phyloP scores from a whole-genome alignment of 2,329 filamentous ascomycete species.

The Lachnellula arida region DNA sequence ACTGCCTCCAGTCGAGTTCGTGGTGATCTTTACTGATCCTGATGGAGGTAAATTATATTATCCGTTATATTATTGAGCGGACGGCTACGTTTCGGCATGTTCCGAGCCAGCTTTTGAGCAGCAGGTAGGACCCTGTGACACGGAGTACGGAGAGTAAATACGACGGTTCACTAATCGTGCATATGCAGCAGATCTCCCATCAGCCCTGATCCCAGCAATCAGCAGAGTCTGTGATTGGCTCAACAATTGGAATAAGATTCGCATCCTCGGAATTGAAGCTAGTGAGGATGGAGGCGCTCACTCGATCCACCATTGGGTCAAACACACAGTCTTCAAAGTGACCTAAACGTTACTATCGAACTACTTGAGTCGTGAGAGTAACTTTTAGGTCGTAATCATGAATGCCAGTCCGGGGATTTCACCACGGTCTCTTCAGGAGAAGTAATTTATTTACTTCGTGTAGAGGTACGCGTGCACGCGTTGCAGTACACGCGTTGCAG shows the following conservation, averaged over 20 bases:
- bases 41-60: not conserved
- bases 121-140: not conserved
- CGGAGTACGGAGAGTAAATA: not conserved
- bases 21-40: not conserved
- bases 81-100: not conserved
- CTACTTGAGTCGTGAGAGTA: too few relatives aligned
- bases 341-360: too few relatives aligned
- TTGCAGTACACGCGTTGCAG: too few relatives aligned
- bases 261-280: too few relatives aligned
- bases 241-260: too few relatives aligned
- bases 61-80: not conserved
- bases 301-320: not conserved
- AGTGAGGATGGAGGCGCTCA: too few relatives aligned
- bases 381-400: too few relatives aligned
- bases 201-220: slow-evolving; percentile 1
- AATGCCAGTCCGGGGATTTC: too few relatives aligned
- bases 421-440: too few relatives aligned
- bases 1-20: not conserved
- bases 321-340: not conserved
- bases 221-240: not conserved
- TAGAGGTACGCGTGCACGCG: too few relatives aligned
- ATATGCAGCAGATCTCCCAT: slow-evolving; percentile 10
- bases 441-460: too few relatives aligned
- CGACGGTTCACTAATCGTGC: slow-evolving; percentile 6
- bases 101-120: not conserved